phyloP scores from a whole-genome alignment of 176 grass and related monocot species.

The sorghum (Sorghum bicolor) region DNA sequence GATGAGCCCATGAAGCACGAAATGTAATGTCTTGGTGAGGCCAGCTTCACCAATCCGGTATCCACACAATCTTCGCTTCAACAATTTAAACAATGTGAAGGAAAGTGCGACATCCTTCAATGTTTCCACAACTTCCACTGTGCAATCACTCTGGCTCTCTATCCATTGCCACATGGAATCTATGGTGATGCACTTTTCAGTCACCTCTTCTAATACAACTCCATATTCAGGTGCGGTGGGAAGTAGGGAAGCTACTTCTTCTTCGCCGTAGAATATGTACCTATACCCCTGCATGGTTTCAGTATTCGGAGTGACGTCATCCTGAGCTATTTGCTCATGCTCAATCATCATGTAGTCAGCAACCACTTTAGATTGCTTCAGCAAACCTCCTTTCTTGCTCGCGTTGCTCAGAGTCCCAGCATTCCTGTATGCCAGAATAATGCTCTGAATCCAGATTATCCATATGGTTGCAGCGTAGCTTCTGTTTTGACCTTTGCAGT shows the following conservation, averaged over 20 bases:
- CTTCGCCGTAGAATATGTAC: constrained; percentile 6
- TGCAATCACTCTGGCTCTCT: neutral
- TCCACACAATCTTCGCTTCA: constrained; percentile 12
- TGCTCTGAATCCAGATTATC: neutral
- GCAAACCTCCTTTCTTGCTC: neutral
- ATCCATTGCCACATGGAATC: constrained; percentile 3
- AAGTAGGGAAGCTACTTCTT: neutral
- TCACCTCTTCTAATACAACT: neutral
- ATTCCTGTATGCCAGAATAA: neutral
- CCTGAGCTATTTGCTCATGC: neutral
- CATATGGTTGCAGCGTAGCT: constrained; percentile 1
- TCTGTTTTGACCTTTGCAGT: neutral
- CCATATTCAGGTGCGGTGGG: neutral
- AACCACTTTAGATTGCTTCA: constrained; percentile 14
- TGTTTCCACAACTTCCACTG: neutral
- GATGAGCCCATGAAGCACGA: constrained; percentile 9
- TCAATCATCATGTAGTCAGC: constrained; percentile 16
- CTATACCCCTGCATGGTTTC: neutral
- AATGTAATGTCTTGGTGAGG: neutral
- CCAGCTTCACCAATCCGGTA: constrained; percentile 13
- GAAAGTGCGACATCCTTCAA: neutral
- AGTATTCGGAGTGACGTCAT: neutral
- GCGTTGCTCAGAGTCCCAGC: neutral
- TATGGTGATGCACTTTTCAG: neutral
- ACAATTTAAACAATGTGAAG: constrained; percentile 4